Evolutionary conservation across 345 rosid species (phyloP), one percentile per base, ranked within the genome.

Genomic region (Heritiera fomes): DNA sequence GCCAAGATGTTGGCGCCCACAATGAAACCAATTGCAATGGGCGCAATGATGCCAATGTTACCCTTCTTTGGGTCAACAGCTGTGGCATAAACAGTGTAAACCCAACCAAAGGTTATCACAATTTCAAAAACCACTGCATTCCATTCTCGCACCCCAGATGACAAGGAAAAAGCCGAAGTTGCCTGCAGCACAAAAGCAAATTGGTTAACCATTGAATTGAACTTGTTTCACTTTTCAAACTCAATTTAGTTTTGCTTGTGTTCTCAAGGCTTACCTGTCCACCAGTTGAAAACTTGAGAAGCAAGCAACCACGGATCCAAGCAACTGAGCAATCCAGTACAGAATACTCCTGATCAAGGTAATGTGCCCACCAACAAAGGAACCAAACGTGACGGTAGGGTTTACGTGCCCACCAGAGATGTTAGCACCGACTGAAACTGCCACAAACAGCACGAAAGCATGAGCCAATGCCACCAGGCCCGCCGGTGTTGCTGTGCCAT

Each of bases 1-100:
- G 87, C 98, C 73, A 95, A 86, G 84, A 93, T 95, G 81, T 95
- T 93, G 66, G 98, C 98, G 6, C 98, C 98, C 30, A 91, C 98
- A 5, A 94, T 91, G 85, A 90, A 89, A 73, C 98, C 98, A 47
- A 94, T 91, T 2, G 95, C 98, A 12, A 95, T 82, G 3, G 98
- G 98, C 47, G 98, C 98, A 18, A 95, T 85, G 32, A 83, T 89
- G 8, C 98, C 98, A 64, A 93, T 79, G 81, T 82, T 84, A 20
- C 98, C 97, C 87, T 87, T 93, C 93, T 91, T 95, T 4, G 98
- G 98, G 81, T 95, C 98, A 17, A 93, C 79, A 63, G 97, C 98
- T 4, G 98, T 93, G 60, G 98, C 98, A 32, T 93, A 95, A 0
- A 93, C 98, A 0, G 97, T 95, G 87, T 94, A 94, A 34, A 94